phyloP scores from a whole-genome alignment of 129 eudicot species.

The Silybum marianum region DNA sequence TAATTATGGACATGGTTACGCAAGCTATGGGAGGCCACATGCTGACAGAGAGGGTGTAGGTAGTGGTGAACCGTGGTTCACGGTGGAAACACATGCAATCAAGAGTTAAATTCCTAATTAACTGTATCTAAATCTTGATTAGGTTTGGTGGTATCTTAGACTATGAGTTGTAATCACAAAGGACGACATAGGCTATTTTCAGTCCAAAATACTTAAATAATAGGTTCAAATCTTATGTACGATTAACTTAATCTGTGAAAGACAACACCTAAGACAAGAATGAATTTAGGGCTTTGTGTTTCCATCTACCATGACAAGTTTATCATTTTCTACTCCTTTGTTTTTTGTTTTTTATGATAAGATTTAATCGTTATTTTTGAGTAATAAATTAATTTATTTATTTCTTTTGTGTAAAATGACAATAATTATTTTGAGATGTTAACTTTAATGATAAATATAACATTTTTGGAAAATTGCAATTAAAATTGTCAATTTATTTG shows the following conservation, averaged over 20 bases:
- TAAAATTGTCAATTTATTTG: neutral
- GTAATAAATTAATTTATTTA: neutral
- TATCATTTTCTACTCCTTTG: conserved; percentile 3
- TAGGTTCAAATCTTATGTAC: conserved; percentile 1
- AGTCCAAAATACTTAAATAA: neutral
- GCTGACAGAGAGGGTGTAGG: conserved; percentile 15
- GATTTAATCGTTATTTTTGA: neutral
- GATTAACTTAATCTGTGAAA: conserved; percentile 22
- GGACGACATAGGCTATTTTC: neutral
- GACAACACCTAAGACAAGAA: conserved; percentile 39
- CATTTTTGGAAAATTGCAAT: neutral
- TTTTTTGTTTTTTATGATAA: neutral
- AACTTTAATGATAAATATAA: too few species aligned
- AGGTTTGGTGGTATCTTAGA: conserved; percentile 37
- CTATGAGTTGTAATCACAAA: conserved; percentile 40
- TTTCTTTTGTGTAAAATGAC: neutral
- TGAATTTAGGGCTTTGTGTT: conserved; percentile 31
- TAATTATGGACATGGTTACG: neutral
- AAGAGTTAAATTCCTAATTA: conserved; percentile 1
- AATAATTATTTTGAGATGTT: neutral
- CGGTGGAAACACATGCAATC: conserved; percentile 32
- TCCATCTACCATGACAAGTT: conserved; percentile 28
- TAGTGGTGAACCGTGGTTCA: conserved; percentile 31
- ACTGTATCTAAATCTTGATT: conserved; percentile 31
- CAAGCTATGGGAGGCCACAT: conserved; percentile 24